Evolutionary conservation across 176 grass and related monocot genomes (phyloP).

Genomic region (Aegilops sharonensis): DNA sequence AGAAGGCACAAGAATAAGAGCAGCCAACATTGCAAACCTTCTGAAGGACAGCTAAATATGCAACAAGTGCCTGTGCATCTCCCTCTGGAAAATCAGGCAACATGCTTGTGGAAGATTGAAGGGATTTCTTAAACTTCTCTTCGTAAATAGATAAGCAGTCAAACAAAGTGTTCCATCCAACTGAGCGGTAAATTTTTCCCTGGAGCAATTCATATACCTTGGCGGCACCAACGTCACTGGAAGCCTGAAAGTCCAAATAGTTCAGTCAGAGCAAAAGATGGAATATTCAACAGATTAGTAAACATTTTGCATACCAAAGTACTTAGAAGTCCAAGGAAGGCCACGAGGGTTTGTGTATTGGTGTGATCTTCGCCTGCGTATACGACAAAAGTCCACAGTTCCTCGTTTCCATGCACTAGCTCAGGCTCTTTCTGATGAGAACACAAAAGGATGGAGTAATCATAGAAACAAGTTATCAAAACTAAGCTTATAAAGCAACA

Average conservation of each 20-base stretch:
- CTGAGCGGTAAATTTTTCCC: conserved; percentile 78
- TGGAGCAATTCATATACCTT: conserved; percentile 89
- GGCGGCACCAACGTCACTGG: conserved; percentile 73
- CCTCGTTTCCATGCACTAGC: conserved; percentile 88
- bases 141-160: conserved; percentile 97
- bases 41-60: conserved; percentile 81
- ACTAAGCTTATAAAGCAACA: conserved; percentile 6
- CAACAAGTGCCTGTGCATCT: conserved; percentile 94
- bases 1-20: conserved; percentile 16
- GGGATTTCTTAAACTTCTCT: conserved; percentile 80
- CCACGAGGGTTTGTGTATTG: conserved; percentile 82
- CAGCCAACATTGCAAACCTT: conserved; percentile 54
- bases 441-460: conserved; percentile 17
- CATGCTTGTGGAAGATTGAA: conserved; percentile 80
- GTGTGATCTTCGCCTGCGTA: conserved; percentile 95
- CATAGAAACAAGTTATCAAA: conserved; percentile 13
- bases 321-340: conserved; percentile 89
- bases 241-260: conserved; percentile 63
- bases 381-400: conserved; percentile 79
- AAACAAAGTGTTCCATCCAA: conserved; percentile 95
- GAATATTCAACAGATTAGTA: conserved; percentile 29
- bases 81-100: conserved; percentile 82
- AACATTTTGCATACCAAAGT: conserved; percentile 64
- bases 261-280: conserved; percentile 19
- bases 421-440: conserved; percentile 86